Percentiles rank a stretch among this genome's conserved stretches.
Conservation (phyloP, 1,284 basidiomycete genomes). For the Trametes polyzona region DNA sequence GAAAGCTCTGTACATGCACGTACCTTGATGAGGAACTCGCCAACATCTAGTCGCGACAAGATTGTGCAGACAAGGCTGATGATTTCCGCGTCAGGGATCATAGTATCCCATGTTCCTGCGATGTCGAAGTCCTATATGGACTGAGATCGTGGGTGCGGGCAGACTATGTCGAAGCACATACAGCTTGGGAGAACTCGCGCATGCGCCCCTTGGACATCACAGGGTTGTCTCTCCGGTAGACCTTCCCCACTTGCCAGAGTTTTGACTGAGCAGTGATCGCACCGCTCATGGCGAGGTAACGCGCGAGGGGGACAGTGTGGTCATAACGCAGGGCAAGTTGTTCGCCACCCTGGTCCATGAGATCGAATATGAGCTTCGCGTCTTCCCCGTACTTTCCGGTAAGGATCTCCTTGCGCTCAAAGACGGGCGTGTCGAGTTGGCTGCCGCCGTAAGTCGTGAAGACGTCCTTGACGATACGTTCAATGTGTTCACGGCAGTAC, state of each 20-base stretch:
- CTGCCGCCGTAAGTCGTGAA: conserved; percentile 92
- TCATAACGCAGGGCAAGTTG: conserved; percentile 95
- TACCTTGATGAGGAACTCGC: conserved; percentile 94
- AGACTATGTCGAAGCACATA: conserved; percentile 46
- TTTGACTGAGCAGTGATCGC: conserved; percentile 75
- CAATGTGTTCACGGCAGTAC: conserved; percentile 90
- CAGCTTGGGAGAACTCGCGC: conserved; percentile 98
- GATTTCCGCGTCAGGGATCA: conserved; percentile 97
- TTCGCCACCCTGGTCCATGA: conserved; percentile 99
- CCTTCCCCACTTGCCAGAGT: conserved; percentile 97
- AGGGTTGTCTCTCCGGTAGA: conserved; percentile 95
- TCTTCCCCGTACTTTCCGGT: conserved; percentile 98
- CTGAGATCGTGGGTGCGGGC: too few relatives aligned
- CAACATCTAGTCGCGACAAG: conserved; percentile 84
- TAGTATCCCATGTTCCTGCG: conserved; percentile 90
- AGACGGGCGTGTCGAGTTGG: conserved; percentile 97
- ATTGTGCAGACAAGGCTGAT: conserved; percentile 86
- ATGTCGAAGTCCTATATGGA: conserved; percentile 89
- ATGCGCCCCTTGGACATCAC: conserved; percentile 98
- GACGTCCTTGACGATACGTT: conserved; percentile 85
- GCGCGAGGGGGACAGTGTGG: conserved; percentile 94
- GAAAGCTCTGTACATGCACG: conserved; percentile 17
- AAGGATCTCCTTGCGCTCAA: conserved; percentile 95
- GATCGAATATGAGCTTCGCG: conserved; percentile 96
- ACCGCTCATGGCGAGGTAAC: conserved; percentile 95